These are phyloP conservation scores for Aegilops umbellulata DNA, from an alignment of 176 grass and related monocot species.

Conservation along the genomic window DNA sequence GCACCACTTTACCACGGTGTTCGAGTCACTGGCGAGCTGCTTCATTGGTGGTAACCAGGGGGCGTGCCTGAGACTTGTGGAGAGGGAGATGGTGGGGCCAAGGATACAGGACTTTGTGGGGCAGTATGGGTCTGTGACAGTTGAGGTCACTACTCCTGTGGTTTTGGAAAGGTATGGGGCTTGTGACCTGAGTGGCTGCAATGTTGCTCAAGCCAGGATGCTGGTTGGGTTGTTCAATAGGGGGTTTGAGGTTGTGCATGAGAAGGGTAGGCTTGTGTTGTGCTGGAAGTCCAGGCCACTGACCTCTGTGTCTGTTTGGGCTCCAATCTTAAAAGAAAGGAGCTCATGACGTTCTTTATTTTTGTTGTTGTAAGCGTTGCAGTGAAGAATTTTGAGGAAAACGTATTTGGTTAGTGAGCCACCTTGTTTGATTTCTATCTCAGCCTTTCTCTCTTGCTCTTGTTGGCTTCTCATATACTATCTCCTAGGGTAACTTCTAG, in stretches of 20 bases:
- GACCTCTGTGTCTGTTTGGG: slow-evolving; percentile 47
- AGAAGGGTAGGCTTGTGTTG: slow-evolving; percentile 47
- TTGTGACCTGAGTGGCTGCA: slow-evolving; percentile 36
- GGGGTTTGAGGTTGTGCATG: slow-evolving; percentile 32
- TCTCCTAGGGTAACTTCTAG: neutral
- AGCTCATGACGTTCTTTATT: slow-evolving; percentile 3
- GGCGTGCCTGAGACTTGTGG: slow-evolving; percentile 34
- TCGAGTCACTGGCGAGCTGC: slow-evolving; percentile 42
- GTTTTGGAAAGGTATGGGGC: slow-evolving; percentile 26
- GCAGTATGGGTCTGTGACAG: slow-evolving; percentile 17
- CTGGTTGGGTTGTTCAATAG: slow-evolving; percentile 45
- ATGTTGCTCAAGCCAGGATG: slow-evolving; percentile 56
- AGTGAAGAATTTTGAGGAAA: neutral
- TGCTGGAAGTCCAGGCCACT: slow-evolving; percentile 61
- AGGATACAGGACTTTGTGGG: slow-evolving; percentile 50
- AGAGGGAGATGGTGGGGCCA: slow-evolving; percentile 55
- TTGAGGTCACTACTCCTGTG: neutral
- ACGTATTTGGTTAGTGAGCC: neutral
- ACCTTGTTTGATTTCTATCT: neutral
- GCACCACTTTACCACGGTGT: slow-evolving; percentile 46
- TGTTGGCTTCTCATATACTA: neutral
- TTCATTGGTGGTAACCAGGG: slow-evolving; percentile 3
- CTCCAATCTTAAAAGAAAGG: slow-evolving; percentile 4
- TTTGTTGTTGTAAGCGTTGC: slow-evolving; percentile 14
- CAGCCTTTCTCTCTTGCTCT: neutral